Conservation (phyloP, 495 filamentous ascomycete species). For the Sporormia fimetaria region DNA sequence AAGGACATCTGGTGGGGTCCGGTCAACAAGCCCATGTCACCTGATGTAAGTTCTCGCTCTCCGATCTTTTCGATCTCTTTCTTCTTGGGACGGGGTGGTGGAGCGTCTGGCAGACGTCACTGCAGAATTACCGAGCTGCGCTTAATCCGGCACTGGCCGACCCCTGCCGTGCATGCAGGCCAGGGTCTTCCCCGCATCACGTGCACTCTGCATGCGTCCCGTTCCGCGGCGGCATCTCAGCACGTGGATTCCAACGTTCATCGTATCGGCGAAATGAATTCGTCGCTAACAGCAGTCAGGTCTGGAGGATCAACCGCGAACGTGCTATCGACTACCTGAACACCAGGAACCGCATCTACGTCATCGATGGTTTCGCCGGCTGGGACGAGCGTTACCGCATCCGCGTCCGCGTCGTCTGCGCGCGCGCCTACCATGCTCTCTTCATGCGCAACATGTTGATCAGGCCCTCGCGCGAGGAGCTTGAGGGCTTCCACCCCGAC, state of each 20-base stretch:
- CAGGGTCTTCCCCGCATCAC: conserved; percentile 21
- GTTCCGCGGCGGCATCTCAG: conserved; percentile 7
- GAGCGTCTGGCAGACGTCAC: conserved; percentile 22
- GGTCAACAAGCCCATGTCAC: conserved; percentile 97
- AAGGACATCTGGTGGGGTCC: conserved; percentile 95
- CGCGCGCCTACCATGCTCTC: conserved; percentile 95
- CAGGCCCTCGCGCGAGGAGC: conserved; percentile 76
- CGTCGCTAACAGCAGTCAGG: conserved; percentile 42
- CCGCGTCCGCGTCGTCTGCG: conserved; percentile 94
- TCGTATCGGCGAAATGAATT: background rate
- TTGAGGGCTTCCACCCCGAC: conserved; percentile 94
- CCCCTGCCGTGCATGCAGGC: conserved; percentile 11
- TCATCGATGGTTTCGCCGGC: conserved; percentile 91
- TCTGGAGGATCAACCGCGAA: conserved; percentile 99
- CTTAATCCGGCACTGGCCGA: conserved; percentile 5
- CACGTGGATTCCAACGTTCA: conserved; percentile 15
- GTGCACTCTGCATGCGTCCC: conserved; percentile 9
- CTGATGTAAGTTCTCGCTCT: conserved; percentile 60
- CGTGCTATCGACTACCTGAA: conserved; percentile 98
- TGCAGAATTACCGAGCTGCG: too few species aligned
- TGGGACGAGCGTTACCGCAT: conserved; percentile 99
- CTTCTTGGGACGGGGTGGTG: conserved; percentile 4
- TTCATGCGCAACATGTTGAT: conserved; percentile 99
- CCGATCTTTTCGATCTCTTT: conserved; percentile 3
- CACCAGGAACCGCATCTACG: conserved; percentile 97